Base-by-base conservation (phyloP, 1,284 basidiomycete genomes). In the Pseudozyma thailandica region DNA sequence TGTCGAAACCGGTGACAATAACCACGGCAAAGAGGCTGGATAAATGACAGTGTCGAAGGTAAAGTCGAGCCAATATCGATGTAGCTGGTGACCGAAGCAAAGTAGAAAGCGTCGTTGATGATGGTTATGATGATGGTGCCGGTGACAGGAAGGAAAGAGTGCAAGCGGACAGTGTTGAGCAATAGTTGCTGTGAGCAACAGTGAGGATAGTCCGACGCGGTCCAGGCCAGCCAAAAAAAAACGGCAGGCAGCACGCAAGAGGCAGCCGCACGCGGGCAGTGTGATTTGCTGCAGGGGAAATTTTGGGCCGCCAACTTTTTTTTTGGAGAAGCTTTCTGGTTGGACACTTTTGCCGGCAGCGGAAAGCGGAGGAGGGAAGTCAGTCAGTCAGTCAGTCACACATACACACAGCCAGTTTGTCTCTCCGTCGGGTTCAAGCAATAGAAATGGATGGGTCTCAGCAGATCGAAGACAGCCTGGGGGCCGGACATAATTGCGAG, bases 221-320 rank as follows among this genome's bases (percentile, higher is more conserved):
- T 42, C 21, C 25, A 50, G 37, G 13, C 6, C 33, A 18, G 38
- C 54, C 54, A 41, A 50, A 48, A 33, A 45, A 52, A 48, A 37
- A 47, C 20, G 25, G 48, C 39, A 51, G 27, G 30, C 51, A 44
- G 23, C 28, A 38, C 28, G 16, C 35, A 43, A 41, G 21, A 35
- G 16, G 18, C 13, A 39, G 7, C 1, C 35, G 39, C 10, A 37
- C 18, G 18, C n/a, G 23, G n/a, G n/a, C 13, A 12, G n/a, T 35
- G 33, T n/a, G n/a, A n/a, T n/a, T 6, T 21, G 35, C 41, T 42
- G 51, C 59, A 47, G 59, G 47, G 42, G 38, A 50, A 43, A 50
- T 54, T 61, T 60, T 61, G 41, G 51, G 47, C 27, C 37, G 20
- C 21, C 20, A 15, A 42, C 43, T 35, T 52, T 50, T 61, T 53